Percentiles rank a stretch among this genome's conserved stretches.
Evolutionary conservation across 1,284 basidiomycete genomes (phyloP).

Genomic region (Apiotrichum porosum): DNA sequence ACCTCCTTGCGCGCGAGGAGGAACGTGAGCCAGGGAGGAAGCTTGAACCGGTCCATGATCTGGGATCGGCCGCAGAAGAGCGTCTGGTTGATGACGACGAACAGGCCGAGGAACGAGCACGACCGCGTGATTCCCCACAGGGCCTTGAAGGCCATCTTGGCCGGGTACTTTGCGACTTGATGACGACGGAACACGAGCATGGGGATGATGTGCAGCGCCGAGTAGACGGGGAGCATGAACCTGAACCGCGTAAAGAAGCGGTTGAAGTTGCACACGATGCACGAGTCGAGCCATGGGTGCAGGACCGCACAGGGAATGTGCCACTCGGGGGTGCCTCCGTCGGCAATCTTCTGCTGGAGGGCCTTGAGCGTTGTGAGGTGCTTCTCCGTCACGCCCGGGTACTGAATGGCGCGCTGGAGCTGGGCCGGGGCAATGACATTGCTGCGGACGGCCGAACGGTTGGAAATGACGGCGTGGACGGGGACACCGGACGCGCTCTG

Average conservation of each 20-base stretch:
- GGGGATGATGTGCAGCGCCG: slow-evolving; percentile 86
- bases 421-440: slow-evolving; percentile 57
- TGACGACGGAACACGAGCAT: slow-evolving; percentile 65
- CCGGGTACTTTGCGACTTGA: slow-evolving; percentile 54
- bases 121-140: slow-evolving; percentile 72
- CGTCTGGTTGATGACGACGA: slow-evolving; percentile 76
- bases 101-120: slow-evolving; percentile 80
- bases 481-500: slow-evolving; percentile 64
- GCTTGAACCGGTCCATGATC: slow-evolving; percentile 54
- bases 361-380: slow-evolving; percentile 27
- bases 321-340: slow-evolving; percentile 21
- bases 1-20: slow-evolving; percentile 62
- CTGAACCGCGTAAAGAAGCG: slow-evolving; percentile 73
- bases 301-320: slow-evolving; percentile 62
- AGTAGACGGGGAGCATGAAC: slow-evolving; percentile 76
- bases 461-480: slow-evolving; percentile 58
- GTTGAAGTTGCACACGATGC: slow-evolving; percentile 61
- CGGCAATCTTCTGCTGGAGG: slow-evolving; percentile 29
- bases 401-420: slow-evolving; percentile 56
- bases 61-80: slow-evolving; percentile 62
- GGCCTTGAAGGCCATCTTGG: slow-evolving; percentile 61
- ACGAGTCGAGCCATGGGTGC: slow-evolving; percentile 74
- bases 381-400: slow-evolving; percentile 37
- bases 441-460: slow-evolving; percentile 59
- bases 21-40: slow-evolving; percentile 52